Evolutionary conservation across 352 stramenopile genomes (phyloP).

Genomic region (Pythium brassicae): DNA sequence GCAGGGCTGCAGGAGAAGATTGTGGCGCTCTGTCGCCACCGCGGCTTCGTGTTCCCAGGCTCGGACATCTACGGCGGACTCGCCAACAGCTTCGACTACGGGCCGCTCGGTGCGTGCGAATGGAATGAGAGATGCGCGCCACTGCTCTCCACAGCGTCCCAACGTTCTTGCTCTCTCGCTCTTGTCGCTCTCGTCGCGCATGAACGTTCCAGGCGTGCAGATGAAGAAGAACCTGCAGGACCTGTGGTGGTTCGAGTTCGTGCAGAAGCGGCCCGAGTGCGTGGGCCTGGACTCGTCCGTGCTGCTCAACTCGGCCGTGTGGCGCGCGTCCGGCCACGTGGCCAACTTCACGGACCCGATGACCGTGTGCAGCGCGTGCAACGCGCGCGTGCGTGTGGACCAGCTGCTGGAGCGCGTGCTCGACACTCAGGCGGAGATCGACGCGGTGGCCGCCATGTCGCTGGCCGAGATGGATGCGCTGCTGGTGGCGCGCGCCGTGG

Average conservation of each 20-base stretch:
- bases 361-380: conserved; percentile 94
- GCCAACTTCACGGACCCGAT: conserved; percentile 98
- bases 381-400: conserved; percentile 78
- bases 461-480: conserved; percentile 59
- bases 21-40: conserved; percentile 81
- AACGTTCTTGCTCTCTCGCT: background rate
- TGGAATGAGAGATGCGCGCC: background rate
- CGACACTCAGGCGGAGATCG: conserved; percentile 35
- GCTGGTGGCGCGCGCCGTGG: conserved; percentile 36
- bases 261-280: conserved; percentile 92
- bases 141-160: background rate
- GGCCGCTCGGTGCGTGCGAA: conserved; percentile 61
- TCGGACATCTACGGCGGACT: conserved; percentile 98
- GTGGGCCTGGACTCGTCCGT: conserved; percentile 95
- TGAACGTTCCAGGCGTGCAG: conserved; percentile 8
- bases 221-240: conserved; percentile 99
- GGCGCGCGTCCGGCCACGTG: conserved; percentile 95
- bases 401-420: conserved; percentile 61
- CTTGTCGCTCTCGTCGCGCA: no score
- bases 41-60: conserved; percentile 92
- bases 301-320: conserved; percentile 94
- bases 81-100: conserved; percentile 98
- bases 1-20: conserved; percentile 58
- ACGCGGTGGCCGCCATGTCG: conserved; percentile 44
- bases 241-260: conserved; percentile 96